Evolutionary conservation across 2,329 filamentous ascomycete species (phyloP).

Genomic region (Incumbomyces lentus): DNA sequence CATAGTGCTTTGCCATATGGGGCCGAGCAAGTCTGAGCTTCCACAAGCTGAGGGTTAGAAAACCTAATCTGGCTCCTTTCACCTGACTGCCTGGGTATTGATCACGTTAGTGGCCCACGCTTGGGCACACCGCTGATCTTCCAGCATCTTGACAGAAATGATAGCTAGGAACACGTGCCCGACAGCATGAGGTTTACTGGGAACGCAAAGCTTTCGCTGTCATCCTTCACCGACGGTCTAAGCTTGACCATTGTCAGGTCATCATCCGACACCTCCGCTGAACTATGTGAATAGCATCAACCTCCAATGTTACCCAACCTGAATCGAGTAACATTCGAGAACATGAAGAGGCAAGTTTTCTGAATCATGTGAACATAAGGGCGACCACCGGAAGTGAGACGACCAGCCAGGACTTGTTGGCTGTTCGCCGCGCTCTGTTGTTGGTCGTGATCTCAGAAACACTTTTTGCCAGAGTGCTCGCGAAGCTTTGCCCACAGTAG

Average conservation of each 20-base stretch:
- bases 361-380: neutral
- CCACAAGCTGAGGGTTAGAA: too few relatives aligned
- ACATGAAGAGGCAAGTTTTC: neutral
- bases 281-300: neutral
- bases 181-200: too few relatives aligned
- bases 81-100: neutral
- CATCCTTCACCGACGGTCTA: too few relatives aligned
- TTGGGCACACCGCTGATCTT: too few relatives aligned
- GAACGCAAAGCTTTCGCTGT: too few relatives aligned
- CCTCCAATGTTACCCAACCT: neutral
- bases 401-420: neutral
- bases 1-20: too few relatives aligned
- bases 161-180: too few relatives aligned
- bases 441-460: neutral
- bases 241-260: neutral
- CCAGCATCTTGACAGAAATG: neutral
- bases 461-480: slow-evolving; percentile 35
- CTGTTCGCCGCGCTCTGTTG: neutral
- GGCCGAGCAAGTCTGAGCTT: too few relatives aligned
- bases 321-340: neutral
- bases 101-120: neutral
- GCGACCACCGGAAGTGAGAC: neutral
- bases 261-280: neutral
- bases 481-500: slow-evolving; percentile 47
- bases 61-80: too few relatives aligned